Base-by-base conservation (phyloP, 805 yeast species). In the Kodamaea kaohsiungensis region DNA sequence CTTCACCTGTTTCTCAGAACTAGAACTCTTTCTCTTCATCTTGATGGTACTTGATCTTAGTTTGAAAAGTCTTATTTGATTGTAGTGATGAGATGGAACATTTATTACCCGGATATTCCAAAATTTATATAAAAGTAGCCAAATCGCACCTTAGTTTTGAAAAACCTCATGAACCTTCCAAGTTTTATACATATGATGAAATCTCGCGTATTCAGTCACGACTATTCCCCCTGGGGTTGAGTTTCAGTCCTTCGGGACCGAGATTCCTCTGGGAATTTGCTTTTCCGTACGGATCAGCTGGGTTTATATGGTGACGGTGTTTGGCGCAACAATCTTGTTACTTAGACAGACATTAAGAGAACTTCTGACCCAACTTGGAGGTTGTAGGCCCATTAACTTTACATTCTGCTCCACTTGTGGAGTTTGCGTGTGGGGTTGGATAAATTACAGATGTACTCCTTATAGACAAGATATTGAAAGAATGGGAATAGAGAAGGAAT, bases 131-230 rank as follows among this genome's bases (percentile, higher is more conserved):
- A 66, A 52, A 66, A 54, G 48, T 16, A 42, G 43, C 38, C 46
- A 51, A 38, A 22, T n/a, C 39, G 30, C 51, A 27, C 48, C 25
- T 4, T 46, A 54, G 27, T 49, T 51, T 16, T 54, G 65, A 65
- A 56, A 61, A 65, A 60, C 69, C 70, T 67, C 77, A 80, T 80
- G 83, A 51, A 80, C 86, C 84, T 82, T 83, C 86, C 83, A 81
- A 81, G 84, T 82, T 82, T 81, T 79, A 80, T 72, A 78, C 69
- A 72, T 61, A 80, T 82, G 86, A 82, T 82, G 86, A 82, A 77
- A 72, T 71, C 82, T 80, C 78, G 80, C 85, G 85, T 82, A 61
- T 66, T 60, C 66, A 52, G 48, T 63, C 77, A 65, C 59, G 67
- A 75, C 78, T 65, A 64, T 68, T 69, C 78, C 80, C 79, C 68